These are phyloP conservation scores for Geranomyces michiganensis DNA, from an alignment of 192 early-diverging fungal genomes.

Conservation along the genomic window DNA sequence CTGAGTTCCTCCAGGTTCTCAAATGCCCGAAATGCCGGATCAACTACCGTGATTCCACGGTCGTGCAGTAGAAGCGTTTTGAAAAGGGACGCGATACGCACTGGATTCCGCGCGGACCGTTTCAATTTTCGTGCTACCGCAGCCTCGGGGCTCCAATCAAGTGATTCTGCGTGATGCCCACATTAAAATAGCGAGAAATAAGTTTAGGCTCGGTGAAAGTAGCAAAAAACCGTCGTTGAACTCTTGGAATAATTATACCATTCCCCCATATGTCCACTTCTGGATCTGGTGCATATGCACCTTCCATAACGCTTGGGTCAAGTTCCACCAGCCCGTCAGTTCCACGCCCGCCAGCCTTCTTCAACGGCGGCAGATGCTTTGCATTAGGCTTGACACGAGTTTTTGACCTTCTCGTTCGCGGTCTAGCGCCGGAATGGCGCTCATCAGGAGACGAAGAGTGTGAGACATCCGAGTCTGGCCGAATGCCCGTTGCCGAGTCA, in stretches of 20 bases:
- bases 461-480: neutral
- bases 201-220: neutral
- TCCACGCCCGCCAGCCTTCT: neutral
- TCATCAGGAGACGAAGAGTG: neutral
- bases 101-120: neutral
- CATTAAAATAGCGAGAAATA: neutral
- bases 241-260: neutral
- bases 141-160: constrained; percentile 11
- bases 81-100: neutral
- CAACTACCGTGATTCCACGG: constrained; percentile 1
- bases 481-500: constrained; percentile 11
- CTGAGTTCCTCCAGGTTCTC: constrained; percentile 7
- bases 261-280: neutral
- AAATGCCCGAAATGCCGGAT: constrained; percentile 7
- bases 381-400: neutral
- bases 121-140: neutral
- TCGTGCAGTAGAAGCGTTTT: constrained; percentile 13
- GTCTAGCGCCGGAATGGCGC: neutral
- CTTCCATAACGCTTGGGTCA: neutral
- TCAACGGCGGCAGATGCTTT: neutral
- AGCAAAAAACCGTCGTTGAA: too few species aligned
- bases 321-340: too few species aligned
- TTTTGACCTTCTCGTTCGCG: neutral
- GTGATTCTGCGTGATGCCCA: neutral
- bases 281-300: neutral